phyloP scores from a whole-genome alignment of 1,139 yeast species.

The Blastobotrys aristatus region DNA sequence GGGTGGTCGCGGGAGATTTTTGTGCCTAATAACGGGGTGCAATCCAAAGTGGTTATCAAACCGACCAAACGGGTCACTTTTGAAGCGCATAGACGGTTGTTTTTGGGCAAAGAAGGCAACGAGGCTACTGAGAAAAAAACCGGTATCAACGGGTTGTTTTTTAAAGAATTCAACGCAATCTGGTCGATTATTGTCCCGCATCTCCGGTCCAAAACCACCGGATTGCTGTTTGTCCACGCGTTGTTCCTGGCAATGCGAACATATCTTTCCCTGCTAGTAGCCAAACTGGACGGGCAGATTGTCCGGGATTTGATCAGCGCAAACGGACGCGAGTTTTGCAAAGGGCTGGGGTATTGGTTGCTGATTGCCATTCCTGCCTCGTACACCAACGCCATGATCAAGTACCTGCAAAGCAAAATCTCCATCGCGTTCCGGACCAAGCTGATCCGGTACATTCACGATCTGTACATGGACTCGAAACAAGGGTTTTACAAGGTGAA shows the following conservation, averaged over 20 bases:
- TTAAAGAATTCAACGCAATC: conserved; percentile 68
- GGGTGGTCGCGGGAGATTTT: conserved; percentile 34
- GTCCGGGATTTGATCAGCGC: conserved; percentile 87
- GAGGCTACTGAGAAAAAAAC: conserved; percentile 36
- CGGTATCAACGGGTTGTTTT: conserved; percentile 51
- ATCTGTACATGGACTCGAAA: conserved; percentile 74
- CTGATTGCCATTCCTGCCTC: conserved; percentile 90
- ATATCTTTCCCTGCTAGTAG: conserved; percentile 79
- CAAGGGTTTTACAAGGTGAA: conserved; percentile 74
- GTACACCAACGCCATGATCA: conserved; percentile 87
- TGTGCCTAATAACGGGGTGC: conserved; percentile 45
- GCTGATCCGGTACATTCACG: conserved; percentile 82
- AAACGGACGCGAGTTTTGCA: conserved; percentile 64
- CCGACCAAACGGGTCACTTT: conserved; percentile 55
- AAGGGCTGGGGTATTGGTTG: conserved; percentile 83
- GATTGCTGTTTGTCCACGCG: conserved; percentile 65
- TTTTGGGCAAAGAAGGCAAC: conserved; percentile 54
- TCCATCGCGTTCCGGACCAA: conserved; percentile 83
- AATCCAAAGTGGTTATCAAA: conserved; percentile 50
- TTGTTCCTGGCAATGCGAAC: conserved; percentile 75
- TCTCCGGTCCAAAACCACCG: conserved; percentile 61
- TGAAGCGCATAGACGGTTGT: conserved; percentile 64
- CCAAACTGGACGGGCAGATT: conserved; percentile 87
- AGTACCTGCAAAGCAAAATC: conserved; percentile 69
- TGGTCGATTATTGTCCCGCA: conserved; percentile 82